Evolutionary conservation across 1,284 basidiomycete species (phyloP).

Genomic region (Ceratobasidium sp.): DNA sequence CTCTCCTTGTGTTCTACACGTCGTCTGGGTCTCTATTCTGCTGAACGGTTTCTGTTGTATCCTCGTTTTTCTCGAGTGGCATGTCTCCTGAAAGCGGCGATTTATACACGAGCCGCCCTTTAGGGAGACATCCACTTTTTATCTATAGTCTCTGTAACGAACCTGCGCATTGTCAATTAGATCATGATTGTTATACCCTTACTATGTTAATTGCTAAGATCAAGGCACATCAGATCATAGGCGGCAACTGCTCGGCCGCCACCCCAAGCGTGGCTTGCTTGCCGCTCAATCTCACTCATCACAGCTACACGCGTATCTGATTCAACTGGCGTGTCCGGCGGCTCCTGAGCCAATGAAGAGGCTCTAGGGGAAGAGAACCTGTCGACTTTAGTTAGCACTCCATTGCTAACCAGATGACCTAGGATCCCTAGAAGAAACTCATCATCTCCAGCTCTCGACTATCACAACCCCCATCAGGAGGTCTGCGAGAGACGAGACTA

Average conservation of each 20-base stretch:
- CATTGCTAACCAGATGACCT: neutral
- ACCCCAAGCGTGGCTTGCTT: conserved; percentile 72
- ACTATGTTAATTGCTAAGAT: conserved; percentile 61
- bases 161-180: conserved; percentile 9
- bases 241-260: conserved; percentile 66
- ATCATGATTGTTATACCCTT: conserved; percentile 9
- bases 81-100: conserved; percentile 35
- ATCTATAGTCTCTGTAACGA: conserved; percentile 35
- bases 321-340: conserved; percentile 57
- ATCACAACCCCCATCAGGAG: neutral
- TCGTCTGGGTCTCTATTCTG: neutral
- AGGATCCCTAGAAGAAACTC: conserved; percentile 51
- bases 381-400: conserved; percentile 59
- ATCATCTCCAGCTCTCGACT: conserved; percentile 13
- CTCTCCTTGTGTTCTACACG: conserved; percentile 15
- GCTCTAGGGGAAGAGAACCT: conserved; percentile 60
- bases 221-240: conserved; percentile 74
- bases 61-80: neutral
- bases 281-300: conserved; percentile 73
- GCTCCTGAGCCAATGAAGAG: conserved; percentile 57
- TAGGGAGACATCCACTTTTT: conserved; percentile 2
- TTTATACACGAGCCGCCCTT: conserved; percentile 46
- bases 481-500: neutral
- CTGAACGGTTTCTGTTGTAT: conserved; percentile 13
- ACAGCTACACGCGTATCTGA: conserved; percentile 57